phyloP scores from a whole-genome alignment of 1,284 basidiomycete species.

The Tremellales sp. region DNA sequence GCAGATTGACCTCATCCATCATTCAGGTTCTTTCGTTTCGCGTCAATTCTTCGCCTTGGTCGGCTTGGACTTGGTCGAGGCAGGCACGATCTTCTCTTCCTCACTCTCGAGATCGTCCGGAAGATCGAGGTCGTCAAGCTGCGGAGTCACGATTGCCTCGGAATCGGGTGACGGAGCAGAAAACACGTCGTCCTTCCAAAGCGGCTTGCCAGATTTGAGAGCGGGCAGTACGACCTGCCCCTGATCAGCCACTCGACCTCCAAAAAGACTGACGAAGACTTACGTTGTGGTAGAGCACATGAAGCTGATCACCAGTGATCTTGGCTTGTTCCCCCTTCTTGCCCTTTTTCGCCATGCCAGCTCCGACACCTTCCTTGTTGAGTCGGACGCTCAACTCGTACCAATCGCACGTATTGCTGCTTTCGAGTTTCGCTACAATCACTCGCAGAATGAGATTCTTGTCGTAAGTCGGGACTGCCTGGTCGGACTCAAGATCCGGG shows the following conservation, averaged over 20 bases:
- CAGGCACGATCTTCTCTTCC: conserved; percentile 3
- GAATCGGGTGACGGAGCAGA: not conserved
- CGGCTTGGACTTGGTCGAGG: not conserved
- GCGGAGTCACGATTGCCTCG: not conserved
- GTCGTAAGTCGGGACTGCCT: conserved; percentile 1
- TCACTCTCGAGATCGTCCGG: conserved; percentile 1
- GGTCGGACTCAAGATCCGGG: not conserved
- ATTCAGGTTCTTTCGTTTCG: not conserved
- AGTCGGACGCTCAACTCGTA: conserved; percentile 19
- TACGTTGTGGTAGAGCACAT: conserved; percentile 32
- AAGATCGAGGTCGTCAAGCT: not conserved
- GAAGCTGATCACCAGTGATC: conserved; percentile 22
- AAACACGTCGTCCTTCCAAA: conserved; percentile 9
- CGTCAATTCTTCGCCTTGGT: not conserved
- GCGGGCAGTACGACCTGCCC: conserved; percentile 32
- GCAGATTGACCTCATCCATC: not conserved
- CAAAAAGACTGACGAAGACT: conserved; percentile 4
- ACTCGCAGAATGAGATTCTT: conserved; percentile 24
- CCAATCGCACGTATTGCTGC: conserved; percentile 30
- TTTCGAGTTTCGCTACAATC: conserved; percentile 29
- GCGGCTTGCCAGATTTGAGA: conserved; percentile 18
- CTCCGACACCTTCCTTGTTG: not conserved
- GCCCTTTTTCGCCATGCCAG: conserved; percentile 3
- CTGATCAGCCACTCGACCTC: not conserved
- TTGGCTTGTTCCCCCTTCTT: conserved; percentile 2